Evolutionary conservation across 2,329 filamentous ascomycete species (phyloP).

Genomic region (Tolypocladium inflatum): DNA sequence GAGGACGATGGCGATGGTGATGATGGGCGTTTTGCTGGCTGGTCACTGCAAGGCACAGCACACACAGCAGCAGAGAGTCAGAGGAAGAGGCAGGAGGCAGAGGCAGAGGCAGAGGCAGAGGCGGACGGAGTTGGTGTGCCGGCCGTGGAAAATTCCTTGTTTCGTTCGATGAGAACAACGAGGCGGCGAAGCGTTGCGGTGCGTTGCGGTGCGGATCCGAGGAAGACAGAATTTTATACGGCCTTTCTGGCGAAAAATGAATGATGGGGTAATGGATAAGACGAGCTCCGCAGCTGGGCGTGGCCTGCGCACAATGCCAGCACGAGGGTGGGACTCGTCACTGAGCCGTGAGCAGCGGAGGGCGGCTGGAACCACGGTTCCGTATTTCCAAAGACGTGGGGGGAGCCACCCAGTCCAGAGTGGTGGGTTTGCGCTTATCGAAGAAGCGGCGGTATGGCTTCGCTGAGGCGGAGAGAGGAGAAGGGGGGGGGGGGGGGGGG

Average conservation of each 20-base stretch:
- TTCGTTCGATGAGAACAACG: neutral
- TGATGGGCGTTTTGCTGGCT: neutral
- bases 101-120: neutral
- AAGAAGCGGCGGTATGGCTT: conserved; percentile 16
- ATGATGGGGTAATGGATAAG: conserved; percentile 18
- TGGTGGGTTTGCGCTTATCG: conserved; percentile 11
- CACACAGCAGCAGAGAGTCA: neutral
- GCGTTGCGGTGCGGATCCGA: conserved; percentile 5
- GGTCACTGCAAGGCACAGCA: neutral
- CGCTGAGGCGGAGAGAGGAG: conserved; percentile 5
- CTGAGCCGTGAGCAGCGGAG: conserved; percentile 3
- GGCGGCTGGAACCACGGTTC: conserved; percentile 5
- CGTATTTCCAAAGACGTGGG: neutral
- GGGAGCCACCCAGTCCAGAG: conserved; percentile 4
- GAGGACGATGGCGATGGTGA: neutral
- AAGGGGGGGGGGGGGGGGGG: too few relatives aligned
- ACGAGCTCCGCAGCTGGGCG: conserved; percentile 12
- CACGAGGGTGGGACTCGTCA: conserved; percentile 3
- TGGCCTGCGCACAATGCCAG: conserved; percentile 4
- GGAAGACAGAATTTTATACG: conserved; percentile 23
- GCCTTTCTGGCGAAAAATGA: conserved; percentile 9
- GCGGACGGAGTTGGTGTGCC: neutral
- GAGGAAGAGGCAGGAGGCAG: neutral
- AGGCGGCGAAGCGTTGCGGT: neutral
- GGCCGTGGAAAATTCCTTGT: neutral